These are phyloP conservation scores for Grosmannia clavigera DNA, from an alignment of 2,329 filamentous ascomycete species.

Conservation along the genomic window DNA sequence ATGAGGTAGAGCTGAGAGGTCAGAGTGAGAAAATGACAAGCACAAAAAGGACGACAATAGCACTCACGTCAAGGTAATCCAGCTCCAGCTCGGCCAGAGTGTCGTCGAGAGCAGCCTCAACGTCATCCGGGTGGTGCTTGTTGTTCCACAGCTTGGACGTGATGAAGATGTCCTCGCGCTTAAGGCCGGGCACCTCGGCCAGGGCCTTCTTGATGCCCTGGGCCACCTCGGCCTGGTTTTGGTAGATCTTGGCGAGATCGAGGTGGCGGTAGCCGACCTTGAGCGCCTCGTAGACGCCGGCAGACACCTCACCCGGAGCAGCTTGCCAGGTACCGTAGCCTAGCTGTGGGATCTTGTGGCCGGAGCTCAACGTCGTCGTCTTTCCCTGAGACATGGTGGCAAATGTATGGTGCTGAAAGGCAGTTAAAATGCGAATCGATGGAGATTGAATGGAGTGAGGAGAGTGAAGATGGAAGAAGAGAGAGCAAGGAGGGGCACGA, in stretches of 20 bases:
- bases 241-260: slow-evolving; percentile 22
- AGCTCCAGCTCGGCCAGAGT: slow-evolving; percentile 42
- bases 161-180: slow-evolving; percentile 44
- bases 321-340: slow-evolving; percentile 31
- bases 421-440: not conserved
- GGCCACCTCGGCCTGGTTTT: slow-evolving; percentile 51
- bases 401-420: not conserved
- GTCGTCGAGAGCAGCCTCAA: slow-evolving; percentile 41
- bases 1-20: slow-evolving; percentile 43
- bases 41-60: not conserved
- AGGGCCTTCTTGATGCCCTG: slow-evolving; percentile 36
- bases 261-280: slow-evolving; percentile 54
- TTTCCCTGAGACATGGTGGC: slow-evolving; percentile 39
- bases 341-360: slow-evolving; percentile 36
- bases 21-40: not conserved
- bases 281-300: slow-evolving; percentile 51
- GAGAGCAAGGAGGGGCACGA: not conserved
- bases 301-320: slow-evolving; percentile 19
- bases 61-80: slow-evolving; percentile 41
- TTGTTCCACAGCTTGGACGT: slow-evolving; percentile 58
- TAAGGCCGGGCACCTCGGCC: slow-evolving; percentile 35
- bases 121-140: slow-evolving; percentile 50
- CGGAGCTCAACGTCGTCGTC: slow-evolving; percentile 48
- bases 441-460: not conserved
- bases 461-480: not conserved